Evolutionary conservation across 2,329 filamentous ascomycete genomes (phyloP), one percentile per base, ranked within the genome.

Genomic region (Allantophomopsis cytisporea): DNA sequence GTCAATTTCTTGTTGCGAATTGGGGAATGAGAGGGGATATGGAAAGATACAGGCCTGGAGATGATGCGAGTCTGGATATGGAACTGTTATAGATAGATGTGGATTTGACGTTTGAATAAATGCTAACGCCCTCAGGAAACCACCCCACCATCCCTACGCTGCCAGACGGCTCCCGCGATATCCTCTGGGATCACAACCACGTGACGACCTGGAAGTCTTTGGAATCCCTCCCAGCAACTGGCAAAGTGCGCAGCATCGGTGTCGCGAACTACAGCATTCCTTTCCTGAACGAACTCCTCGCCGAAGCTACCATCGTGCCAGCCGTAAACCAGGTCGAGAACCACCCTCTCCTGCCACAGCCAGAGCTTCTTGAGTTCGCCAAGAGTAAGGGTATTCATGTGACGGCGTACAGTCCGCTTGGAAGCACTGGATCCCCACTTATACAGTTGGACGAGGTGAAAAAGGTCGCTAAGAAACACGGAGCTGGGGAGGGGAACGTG

Each of bases 401-500:
- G 36, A 71, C 67, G 5, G 68, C 67, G 8, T 74, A 72, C 53
- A 66, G 56, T 21, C 62, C 60, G 2, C 46, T 65, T 21, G 60
- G 57, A 18, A 64, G 53, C 30, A 48, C 52, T 1, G 53, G 54
- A 8, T 49, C 48, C 21, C 54, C 54, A 4, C 62, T 83, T 45
- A 61, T 83, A 47, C 68, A 68, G 42, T 76, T 73, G 56, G 66
- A 71, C 3, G 49, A 73, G 68, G 46, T 77, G 69, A 56, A 79
- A 38, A 68, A 76, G 60, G 63, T 82, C 39, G 74, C 82, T 15
- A 69, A 78, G 56, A 76, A 76, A 61, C 71, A 75, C 50, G 64
- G 71, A 30, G 68, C 71, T 23, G 69, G 67, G 50, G 65, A 78
- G n/a, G 69, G 70, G 0, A 71, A 72, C 1, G 65, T 87, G 2